Evolutionary conservation across 78 protist genomes (phyloP).

Genomic region (Tieghemostelium lacteum): DNA sequence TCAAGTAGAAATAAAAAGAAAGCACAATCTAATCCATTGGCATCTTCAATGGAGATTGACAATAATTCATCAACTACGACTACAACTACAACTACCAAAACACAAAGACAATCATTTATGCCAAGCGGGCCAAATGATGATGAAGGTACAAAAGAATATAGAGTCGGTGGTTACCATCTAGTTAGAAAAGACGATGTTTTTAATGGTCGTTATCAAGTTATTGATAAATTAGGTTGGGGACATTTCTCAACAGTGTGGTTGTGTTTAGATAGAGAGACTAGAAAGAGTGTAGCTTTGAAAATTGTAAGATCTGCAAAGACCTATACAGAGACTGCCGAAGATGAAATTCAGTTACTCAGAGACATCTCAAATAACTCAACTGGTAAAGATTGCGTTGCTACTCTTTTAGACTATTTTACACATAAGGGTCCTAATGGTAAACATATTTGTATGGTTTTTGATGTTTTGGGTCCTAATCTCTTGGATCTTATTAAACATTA

Average conservation of each 20-base stretch:
- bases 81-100: background rate
- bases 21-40: background rate
- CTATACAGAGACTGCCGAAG: slow-evolving; percentile 95
- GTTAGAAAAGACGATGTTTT: slow-evolving; percentile 92
- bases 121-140: slow-evolving; percentile 26
- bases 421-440: slow-evolving; percentile 91
- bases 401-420: slow-evolving; percentile 84
- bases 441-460: slow-evolving; percentile 96
- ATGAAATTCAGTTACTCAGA: slow-evolving; percentile 87
- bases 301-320: slow-evolving; percentile 89
- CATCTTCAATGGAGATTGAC: background rate
- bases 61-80: background rate
- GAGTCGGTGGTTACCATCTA: slow-evolving; percentile 96
- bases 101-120: background rate
- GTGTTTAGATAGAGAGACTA: slow-evolving; percentile 74
- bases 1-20: background rate
- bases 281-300: slow-evolving; percentile 88
- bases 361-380: slow-evolving; percentile 24
- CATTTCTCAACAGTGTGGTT: slow-evolving; percentile 99
- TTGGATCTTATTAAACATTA: slow-evolving; percentile 87
- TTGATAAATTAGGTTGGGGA: slow-evolving; percentile 99
- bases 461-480: slow-evolving; percentile 93
- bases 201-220: slow-evolving; percentile 85
- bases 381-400: slow-evolving; percentile 24
- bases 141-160: slow-evolving; percentile 45